phyloP scores from a whole-genome alignment of 2,329 filamentous ascomycete species.

The Fusarium nelsonii region DNA sequence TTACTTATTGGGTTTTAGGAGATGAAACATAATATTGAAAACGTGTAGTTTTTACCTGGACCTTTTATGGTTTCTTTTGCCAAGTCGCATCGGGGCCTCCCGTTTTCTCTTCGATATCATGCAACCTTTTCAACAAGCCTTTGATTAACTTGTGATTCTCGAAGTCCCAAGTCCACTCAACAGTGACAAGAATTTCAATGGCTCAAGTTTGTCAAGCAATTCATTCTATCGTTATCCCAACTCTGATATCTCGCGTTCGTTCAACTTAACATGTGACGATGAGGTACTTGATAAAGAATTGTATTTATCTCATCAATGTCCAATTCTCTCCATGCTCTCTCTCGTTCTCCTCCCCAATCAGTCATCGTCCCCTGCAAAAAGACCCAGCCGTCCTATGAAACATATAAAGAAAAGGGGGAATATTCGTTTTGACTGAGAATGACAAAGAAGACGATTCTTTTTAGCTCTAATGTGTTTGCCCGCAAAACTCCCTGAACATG shows the following conservation, averaged over 20 bases:
- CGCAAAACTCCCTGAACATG: constrained; percentile 49
- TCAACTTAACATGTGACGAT: too few species aligned
- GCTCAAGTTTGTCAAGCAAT: background rate
- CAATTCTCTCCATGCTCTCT: constrained; percentile 15
- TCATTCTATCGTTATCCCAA: background rate
- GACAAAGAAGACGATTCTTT: constrained; percentile 48
- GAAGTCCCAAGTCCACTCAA: too few species aligned
- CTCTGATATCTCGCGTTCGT: background rate
- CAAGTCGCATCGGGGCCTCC: background rate
- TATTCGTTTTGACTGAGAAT: constrained; percentile 45
- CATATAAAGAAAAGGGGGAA: constrained; percentile 40
- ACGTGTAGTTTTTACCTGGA: constrained; percentile 1
- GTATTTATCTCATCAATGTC: constrained; percentile 29
- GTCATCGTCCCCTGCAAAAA: constrained; percentile 16
- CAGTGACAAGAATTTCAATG: too few species aligned
- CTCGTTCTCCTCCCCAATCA: constrained; percentile 3
- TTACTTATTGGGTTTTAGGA: constrained; percentile 5
- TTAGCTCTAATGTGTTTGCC: constrained; percentile 49
- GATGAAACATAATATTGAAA: constrained; percentile 11
- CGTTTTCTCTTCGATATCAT: constrained; percentile 17
- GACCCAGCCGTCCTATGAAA: constrained; percentile 35
- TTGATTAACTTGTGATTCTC: background rate
- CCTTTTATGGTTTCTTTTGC: background rate
- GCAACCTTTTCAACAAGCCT: background rate
- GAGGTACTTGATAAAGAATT: constrained; percentile 12